Percentiles rank a stretch among this genome's conserved stretches.
Evolutionary conservation across 305 asterid genomes (phyloP).

Genomic region (Plantago coronopus): DNA sequence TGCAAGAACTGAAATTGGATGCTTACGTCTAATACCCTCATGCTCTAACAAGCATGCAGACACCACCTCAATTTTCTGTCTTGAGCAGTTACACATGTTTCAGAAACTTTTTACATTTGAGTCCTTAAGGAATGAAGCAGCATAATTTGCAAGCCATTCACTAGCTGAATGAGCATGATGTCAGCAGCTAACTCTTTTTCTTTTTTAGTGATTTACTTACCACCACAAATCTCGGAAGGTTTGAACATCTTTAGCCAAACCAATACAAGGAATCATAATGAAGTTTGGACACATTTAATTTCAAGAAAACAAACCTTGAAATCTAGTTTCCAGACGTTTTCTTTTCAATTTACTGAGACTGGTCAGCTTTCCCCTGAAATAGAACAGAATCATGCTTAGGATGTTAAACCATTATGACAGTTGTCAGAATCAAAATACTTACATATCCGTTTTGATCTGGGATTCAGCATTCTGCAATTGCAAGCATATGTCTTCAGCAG

Average conservation of each 20-base stretch:
- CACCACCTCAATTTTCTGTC: no score
- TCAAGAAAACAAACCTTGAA: slow-evolving; percentile 54
- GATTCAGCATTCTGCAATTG: slow-evolving; percentile 66
- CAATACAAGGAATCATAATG: not conserved
- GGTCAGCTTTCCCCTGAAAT: slow-evolving; percentile 68
- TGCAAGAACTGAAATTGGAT: no score
- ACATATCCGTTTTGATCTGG: slow-evolving; percentile 69
- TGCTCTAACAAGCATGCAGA: no score
- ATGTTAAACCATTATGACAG: slow-evolving; percentile 17
- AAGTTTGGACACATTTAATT: slow-evolving; percentile 15
- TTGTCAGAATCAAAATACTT: slow-evolving; percentile 30
- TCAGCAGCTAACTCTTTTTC: not conserved
- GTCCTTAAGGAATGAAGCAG: no score
- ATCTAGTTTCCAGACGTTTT: slow-evolving; percentile 54
- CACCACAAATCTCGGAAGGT: slow-evolving; percentile 10
- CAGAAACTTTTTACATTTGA: no score
- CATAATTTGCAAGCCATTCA: not conserved
- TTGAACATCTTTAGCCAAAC: slow-evolving; percentile 11
- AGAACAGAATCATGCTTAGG: slow-evolving; percentile 29
- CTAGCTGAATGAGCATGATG: not conserved
- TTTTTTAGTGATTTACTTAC: slow-evolving; percentile 16
- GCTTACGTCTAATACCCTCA: no score
- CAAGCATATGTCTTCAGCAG: slow-evolving; percentile 55
- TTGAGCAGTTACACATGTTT: no score
- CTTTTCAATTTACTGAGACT: slow-evolving; percentile 52